phyloP scores from a whole-genome alignment of 1,284 basidiomycete species.

The Prillingera fragicola region DNA sequence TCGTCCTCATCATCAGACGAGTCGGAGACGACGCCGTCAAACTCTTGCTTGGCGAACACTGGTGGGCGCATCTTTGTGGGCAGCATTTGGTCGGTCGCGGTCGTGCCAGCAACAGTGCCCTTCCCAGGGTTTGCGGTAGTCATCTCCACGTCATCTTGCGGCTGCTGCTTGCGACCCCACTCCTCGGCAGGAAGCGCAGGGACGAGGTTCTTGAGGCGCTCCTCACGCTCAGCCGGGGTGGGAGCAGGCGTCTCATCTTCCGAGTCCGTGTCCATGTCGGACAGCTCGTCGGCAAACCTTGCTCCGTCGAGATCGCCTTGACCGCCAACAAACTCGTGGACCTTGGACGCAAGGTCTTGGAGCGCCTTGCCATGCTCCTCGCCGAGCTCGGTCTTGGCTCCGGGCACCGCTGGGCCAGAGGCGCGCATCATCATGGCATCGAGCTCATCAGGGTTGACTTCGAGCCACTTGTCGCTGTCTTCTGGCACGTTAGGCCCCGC shows the following conservation, averaged over 20 bases:
- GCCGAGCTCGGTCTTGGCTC: constrained; percentile 52
- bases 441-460: constrained; percentile 44
- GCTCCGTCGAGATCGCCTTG: constrained; percentile 82
- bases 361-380: constrained; percentile 64
- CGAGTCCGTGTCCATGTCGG: constrained; percentile 44
- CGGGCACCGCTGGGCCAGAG: constrained; percentile 19
- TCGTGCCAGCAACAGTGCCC: constrained; percentile 10
- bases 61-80: constrained; percentile 57
- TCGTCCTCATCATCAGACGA: constrained; percentile 62
- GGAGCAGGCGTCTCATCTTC: constrained; percentile 28
- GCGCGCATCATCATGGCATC: constrained; percentile 41
- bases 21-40: constrained; percentile 65
- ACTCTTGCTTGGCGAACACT: constrained; percentile 67
- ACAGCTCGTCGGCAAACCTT: constrained; percentile 66
- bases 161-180: constrained; percentile 44
- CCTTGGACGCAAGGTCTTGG: constrained; percentile 70
- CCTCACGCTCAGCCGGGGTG: constrained; percentile 36
- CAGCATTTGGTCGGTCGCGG: constrained; percentile 36
- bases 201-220: constrained; percentile 43
- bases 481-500: constrained; percentile 21
- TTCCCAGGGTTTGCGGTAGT: background rate
- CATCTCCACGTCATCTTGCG: constrained; percentile 4
- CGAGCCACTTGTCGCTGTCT: constrained; percentile 43
- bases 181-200: constrained; percentile 43
- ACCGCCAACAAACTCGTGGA: constrained; percentile 79